Evolutionary conservation across 2,329 filamentous ascomycete genomes (phyloP).

Genomic region (Ophiocordyceps camponoti-leonardi): DNA sequence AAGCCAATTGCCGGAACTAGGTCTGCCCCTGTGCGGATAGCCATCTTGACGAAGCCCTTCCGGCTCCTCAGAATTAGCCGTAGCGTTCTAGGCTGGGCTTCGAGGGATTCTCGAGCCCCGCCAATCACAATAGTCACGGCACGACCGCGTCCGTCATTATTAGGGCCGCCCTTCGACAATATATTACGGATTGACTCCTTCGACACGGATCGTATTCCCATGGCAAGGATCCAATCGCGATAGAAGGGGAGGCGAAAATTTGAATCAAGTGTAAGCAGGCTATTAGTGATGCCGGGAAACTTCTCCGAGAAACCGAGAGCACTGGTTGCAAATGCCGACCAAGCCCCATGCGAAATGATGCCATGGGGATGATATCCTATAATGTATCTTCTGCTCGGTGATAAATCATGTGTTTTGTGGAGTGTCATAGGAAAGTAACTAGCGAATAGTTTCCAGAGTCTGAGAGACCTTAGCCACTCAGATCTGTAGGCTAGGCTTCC

Average conservation of each 20-base stretch:
- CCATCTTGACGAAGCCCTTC: conserved; percentile 89
- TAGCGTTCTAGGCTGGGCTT: conserved; percentile 63
- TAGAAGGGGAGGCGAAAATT: conserved; percentile 93
- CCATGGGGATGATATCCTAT: conserved; percentile 96
- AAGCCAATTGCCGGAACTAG: conserved; percentile 85
- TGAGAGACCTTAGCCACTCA: conserved; percentile 53
- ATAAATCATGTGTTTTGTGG: conserved; percentile 67
- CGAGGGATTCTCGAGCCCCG: conserved; percentile 79
- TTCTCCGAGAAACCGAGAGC: conserved; percentile 71
- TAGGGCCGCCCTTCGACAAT: conserved; percentile 59
- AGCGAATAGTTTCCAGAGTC: conserved; percentile 76
- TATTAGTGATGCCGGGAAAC: conserved; percentile 92
- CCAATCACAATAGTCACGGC: conserved; percentile 93
- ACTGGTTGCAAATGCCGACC: conserved; percentile 79
- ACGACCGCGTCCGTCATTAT: conserved; percentile 76
- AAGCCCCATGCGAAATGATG: conserved; percentile 94
- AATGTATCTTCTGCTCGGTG: conserved; percentile 78
- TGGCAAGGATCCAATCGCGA: conserved; percentile 77
- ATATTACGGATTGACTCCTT: conserved; percentile 84
- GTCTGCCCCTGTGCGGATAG: conserved; percentile 80
- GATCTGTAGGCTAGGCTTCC: conserved; percentile 61
- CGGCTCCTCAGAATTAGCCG: conserved; percentile 66
- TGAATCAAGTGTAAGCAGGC: conserved; percentile 78
- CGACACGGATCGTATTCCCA: conserved; percentile 79
- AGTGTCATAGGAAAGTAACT: conserved; percentile 82